Evolutionary conservation across 225 moss, liverwort and hornwort species (phyloP).

Genomic region (Bryoerythrophyllum caledonicum): DNA sequence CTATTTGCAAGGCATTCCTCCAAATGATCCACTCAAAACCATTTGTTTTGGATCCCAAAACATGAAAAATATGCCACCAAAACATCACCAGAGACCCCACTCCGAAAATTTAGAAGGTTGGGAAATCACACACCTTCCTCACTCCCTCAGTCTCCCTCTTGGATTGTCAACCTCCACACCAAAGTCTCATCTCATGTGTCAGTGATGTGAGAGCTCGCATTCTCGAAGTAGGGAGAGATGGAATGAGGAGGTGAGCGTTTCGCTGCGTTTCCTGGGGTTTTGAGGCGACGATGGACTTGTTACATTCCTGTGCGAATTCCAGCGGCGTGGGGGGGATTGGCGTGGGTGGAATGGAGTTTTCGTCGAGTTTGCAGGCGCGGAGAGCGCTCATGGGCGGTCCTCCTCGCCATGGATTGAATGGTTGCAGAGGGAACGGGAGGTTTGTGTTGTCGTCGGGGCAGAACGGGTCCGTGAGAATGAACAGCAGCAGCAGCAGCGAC

Average conservation of each 20-base stretch:
- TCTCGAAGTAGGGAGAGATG: neutral
- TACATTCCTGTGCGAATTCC: conserved; percentile 18
- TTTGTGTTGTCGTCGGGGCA: conserved; percentile 21
- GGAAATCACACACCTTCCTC: conserved; percentile 10
- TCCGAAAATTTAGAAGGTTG: neutral
- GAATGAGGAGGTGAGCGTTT: conserved; percentile 1
- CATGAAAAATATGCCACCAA: neutral
- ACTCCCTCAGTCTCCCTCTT: neutral
- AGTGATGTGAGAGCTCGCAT: neutral
- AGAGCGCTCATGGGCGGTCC: conserved; percentile 24
- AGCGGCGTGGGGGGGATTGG: conserved; percentile 28
- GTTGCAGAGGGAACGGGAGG: neutral
- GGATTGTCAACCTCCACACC: neutral
- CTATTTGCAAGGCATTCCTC: conserved; percentile 13
- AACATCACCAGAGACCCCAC: conserved; percentile 7
- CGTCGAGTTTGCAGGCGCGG: conserved; percentile 22
- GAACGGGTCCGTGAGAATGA: conserved; percentile 44
- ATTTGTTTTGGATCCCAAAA: conserved; percentile 7
- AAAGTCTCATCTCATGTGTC: too few relatives aligned
- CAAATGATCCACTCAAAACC: neutral
- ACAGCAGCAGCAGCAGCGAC: conserved; percentile 41
- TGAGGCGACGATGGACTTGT: too few relatives aligned
- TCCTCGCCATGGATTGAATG: conserved; percentile 15
- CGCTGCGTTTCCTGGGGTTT: too few relatives aligned
- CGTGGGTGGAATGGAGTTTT: conserved; percentile 6